Percentiles rank a stretch among this genome's conserved stretches.
Evolutionary conservation across 2,329 filamentous ascomycete genomes (phyloP).

Genomic region (Apiospora marii): DNA sequence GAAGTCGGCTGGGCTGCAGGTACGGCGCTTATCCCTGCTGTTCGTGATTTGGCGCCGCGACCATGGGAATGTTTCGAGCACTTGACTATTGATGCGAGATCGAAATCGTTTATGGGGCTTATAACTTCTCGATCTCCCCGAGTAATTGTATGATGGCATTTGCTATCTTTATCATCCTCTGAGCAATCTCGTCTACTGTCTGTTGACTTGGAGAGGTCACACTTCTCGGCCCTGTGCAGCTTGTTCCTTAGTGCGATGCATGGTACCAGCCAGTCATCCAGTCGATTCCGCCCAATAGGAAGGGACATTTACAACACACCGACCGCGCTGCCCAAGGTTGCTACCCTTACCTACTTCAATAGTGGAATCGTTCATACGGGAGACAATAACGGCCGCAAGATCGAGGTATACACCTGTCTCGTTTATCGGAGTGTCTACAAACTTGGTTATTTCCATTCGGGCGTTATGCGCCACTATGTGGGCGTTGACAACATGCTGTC

Average conservation of each 20-base stretch:
- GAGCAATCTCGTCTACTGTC: neutral
- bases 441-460: too few relatives aligned
- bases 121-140: neutral
- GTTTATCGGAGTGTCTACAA: too few relatives aligned
- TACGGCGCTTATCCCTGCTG: conserved; percentile 6
- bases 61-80: neutral
- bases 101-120: neutral
- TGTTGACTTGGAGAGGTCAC: conserved; percentile 14
- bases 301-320: neutral
- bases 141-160: neutral
- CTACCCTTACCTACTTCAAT: too few relatives aligned
- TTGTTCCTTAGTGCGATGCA: neutral
- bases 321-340: too few relatives aligned
- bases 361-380: too few relatives aligned
- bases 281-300: neutral
- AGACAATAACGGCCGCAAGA: too few relatives aligned
- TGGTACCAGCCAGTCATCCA: neutral
- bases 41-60: neutral
- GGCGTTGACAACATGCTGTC: too few relatives aligned
- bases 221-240: neutral
- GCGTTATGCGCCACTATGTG: too few relatives aligned
- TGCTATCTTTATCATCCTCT: neutral
- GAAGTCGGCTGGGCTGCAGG: conserved; percentile 17
- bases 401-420: too few relatives aligned
- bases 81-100: conserved; percentile 13